These are phyloP conservation scores for Aspergillus unguis DNA, from an alignment of 2,329 filamentous ascomycete genomes.

Conservation along the genomic window DNA sequence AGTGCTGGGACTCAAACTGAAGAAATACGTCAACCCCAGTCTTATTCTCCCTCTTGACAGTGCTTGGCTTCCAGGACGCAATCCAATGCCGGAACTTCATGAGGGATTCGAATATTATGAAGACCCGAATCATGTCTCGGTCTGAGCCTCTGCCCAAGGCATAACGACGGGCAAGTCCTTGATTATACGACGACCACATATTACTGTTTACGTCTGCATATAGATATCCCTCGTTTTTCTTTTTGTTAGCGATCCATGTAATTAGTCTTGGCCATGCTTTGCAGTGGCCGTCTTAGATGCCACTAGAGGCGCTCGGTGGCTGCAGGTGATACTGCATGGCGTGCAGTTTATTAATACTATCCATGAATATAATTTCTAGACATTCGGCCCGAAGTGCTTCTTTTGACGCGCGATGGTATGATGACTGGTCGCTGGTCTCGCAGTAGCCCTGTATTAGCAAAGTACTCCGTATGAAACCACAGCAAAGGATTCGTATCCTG, in stretches of 20 bases:
- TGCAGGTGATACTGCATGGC: background rate
- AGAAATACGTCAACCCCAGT: slow-evolving; percentile 48
- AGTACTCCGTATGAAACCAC: background rate
- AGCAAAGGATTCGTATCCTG: background rate
- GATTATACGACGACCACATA: background rate
- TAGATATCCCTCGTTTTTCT: slow-evolving; percentile 7
- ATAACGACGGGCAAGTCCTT: background rate
- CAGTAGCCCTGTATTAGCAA: slow-evolving; percentile 10
- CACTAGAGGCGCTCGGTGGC: background rate
- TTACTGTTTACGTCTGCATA: slow-evolving; percentile 1
- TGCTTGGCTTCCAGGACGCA: slow-evolving; percentile 41
- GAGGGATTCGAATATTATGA: slow-evolving; percentile 18
- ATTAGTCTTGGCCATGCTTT: background rate
- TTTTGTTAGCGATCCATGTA: background rate
- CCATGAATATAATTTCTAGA: background rate
- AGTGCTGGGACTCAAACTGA: slow-evolving; percentile 39
- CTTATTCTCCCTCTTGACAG: slow-evolving; percentile 43
- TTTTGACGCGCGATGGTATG: background rate
- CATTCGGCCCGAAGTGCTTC: background rate
- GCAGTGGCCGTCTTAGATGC: background rate
- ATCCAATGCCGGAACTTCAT: slow-evolving; percentile 18
- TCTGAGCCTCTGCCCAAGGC: slow-evolving; percentile 1
- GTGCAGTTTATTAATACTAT: slow-evolving; percentile 1
- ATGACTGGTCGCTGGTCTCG: background rate
- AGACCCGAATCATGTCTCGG: slow-evolving; percentile 12